Evolutionary conservation across 805 yeast species (phyloP).

Genomic region (Blastobotrys chiropterorum): DNA sequence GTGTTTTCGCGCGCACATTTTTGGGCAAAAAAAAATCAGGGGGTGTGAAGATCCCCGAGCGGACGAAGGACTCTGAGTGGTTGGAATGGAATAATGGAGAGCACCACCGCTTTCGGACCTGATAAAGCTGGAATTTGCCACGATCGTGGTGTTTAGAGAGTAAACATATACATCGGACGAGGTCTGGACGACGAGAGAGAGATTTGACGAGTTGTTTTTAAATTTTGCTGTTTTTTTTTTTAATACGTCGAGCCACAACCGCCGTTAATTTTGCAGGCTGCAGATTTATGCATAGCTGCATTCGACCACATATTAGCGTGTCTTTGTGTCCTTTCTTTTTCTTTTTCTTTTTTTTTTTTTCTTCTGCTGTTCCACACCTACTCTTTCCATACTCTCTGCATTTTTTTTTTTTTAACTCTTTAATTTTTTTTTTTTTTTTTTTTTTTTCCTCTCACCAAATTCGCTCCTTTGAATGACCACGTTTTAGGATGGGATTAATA

Average conservation of each 20-base stretch:
- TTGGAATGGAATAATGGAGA: background rate
- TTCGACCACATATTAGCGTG: background rate
- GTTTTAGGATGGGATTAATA: background rate
- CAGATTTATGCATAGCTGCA: background rate
- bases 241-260: background rate
- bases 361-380: background rate
- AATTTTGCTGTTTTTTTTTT: background rate
- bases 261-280: background rate
- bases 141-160: too few species aligned
- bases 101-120: background rate
- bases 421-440: background rate
- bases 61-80: background rate
- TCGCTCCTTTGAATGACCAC: background rate
- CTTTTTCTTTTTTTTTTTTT: too few species aligned
- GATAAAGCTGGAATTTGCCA: background rate
- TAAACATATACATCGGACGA: too few species aligned
- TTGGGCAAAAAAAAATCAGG: background rate
- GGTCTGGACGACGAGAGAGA: too few species aligned
- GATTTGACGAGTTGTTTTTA: too few species aligned
- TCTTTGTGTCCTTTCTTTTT: background rate
- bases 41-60: background rate
- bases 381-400: background rate
- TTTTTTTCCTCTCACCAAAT: background rate
- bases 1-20: background rate
- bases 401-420: too few species aligned